Evolutionary conservation across 1,284 basidiomycete species (phyloP).

Genomic region (Ceratobasidium sp.): DNA sequence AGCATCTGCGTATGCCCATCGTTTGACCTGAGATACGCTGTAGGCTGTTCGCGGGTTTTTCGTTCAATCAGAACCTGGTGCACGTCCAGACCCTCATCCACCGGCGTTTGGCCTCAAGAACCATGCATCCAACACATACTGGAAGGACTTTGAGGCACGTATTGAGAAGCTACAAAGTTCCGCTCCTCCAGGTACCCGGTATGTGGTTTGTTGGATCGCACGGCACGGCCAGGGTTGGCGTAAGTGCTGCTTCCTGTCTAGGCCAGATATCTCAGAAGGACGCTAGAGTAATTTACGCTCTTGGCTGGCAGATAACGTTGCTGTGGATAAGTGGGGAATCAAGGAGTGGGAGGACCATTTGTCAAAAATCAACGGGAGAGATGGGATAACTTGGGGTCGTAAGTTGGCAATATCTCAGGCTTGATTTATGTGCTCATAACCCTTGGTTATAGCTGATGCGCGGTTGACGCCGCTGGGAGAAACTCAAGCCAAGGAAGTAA

Average conservation of each 20-base stretch:
- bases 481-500: conserved; percentile 49
- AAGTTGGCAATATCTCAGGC: conserved; percentile 47
- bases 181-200: conserved; percentile 52
- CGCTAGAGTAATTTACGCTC: neutral
- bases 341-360: conserved; percentile 59
- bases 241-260: no score
- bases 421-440: neutral
- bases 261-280: no score
- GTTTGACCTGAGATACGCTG: neutral
- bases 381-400: conserved; percentile 79
- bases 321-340: conserved; percentile 71
- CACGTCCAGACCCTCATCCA: conserved; percentile 47
- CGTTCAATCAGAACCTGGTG: conserved; percentile 46
- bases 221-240: conserved; percentile 77
- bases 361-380: conserved; percentile 74
- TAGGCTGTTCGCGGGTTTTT: conserved; percentile 54
- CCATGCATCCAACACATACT: conserved; percentile 59
- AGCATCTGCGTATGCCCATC: neutral
- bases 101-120: conserved; percentile 64
- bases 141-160: conserved; percentile 56
- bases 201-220: conserved; percentile 70
- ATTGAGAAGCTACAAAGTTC: conserved; percentile 58
- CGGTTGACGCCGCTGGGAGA: conserved; percentile 19
- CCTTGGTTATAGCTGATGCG: conserved; percentile 13
- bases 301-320: conserved; percentile 69